Conservation (phyloP, 2,329 filamentous ascomycete species). For the Colletotrichum sp. region DNA sequence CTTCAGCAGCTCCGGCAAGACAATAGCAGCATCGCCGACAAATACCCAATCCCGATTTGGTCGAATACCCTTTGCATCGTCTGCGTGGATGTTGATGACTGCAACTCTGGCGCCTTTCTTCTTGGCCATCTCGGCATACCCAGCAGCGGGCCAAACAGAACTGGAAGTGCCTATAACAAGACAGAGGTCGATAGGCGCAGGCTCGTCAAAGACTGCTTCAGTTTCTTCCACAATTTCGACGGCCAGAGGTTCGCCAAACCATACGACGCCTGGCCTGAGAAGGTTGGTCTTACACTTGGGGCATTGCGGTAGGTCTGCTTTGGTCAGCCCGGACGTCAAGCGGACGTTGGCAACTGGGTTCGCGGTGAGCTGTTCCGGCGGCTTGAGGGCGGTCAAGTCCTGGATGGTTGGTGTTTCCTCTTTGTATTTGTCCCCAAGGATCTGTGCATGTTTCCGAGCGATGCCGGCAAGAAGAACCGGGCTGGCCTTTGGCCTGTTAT, state of each 20-base stretch:
- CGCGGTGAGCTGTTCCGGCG: neutral
- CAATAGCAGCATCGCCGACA: slow-evolving; percentile 14
- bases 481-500: slow-evolving; percentile 16
- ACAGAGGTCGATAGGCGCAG: slow-evolving; percentile 62
- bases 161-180: slow-evolving; percentile 72
- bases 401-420: neutral
- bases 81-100: slow-evolving; percentile 66
- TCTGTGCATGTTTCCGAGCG: slow-evolving; percentile 55
- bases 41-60: slow-evolving; percentile 20
- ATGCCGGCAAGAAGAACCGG: slow-evolving; percentile 25
- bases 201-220: slow-evolving; percentile 54
- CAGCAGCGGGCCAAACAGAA: slow-evolving; percentile 68
- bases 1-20: slow-evolving; percentile 17
- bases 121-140: slow-evolving; percentile 61
- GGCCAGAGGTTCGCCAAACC: slow-evolving; percentile 69
- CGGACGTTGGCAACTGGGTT: neutral
- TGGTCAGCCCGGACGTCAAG: slow-evolving; percentile 46
- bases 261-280: slow-evolving; percentile 70
- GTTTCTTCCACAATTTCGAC: slow-evolving; percentile 52
- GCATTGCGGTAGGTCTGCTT: slow-evolving; percentile 62
- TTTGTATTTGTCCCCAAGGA: slow-evolving; percentile 53
- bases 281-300: slow-evolving; percentile 59
- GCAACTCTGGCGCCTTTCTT: slow-evolving; percentile 63
- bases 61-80: slow-evolving; percentile 22
- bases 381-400: slow-evolving; percentile 18